Evolutionary conservation across 2,329 filamentous ascomycete genomes (phyloP), one percentile per base, ranked within the genome.

Genomic region (Exserohilum turcica): DNA sequence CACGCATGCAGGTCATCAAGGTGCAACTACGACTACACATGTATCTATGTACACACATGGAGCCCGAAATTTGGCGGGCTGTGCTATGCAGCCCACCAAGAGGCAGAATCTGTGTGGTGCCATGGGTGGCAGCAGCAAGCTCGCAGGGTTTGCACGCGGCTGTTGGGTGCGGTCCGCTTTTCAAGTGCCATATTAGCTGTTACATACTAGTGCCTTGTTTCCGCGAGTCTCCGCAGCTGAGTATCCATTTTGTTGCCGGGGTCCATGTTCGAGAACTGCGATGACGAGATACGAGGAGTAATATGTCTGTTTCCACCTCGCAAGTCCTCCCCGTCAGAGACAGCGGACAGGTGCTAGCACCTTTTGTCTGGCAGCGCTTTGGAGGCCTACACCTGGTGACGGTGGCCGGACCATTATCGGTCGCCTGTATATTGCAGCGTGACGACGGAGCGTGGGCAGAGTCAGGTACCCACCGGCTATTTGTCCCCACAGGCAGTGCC

Each of bases 381-480:
- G 37, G 10, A 31, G n/a, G 27, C 21, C 18, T 21, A 35, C 19
- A 43, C 27, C 9, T 35, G 33, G 12, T 53, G 54, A 35, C 19
- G 31, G 53, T n/a, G 42, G 39, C 43, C 51, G 45, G 45, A 32
- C 43, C 44, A 46, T 29, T 43, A n/a, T 18, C 33, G 45, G 16
- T 48, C 21, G 19, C 40, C 16, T 31, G 29, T 18, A 45, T 27
- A 15, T 12, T 19, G 16, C 42, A 43, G 19, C 27, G 45, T 32
- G 33, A 45, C 48, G 27, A 19, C 43, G 16, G 45, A 42, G 28
- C 21, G 29, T 36, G 7, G 52, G 54, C 51, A 50, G 49, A 43
- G 32, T 36, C 56, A 56, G 49, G 52, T 42, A 60, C 43, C 55
- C 58, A 56, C 58, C 56, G 58, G 58, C 48, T 59, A 56, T 60